Conservation (phyloP, 345 rosid species). For the Boechera divaricarpa region DNA sequence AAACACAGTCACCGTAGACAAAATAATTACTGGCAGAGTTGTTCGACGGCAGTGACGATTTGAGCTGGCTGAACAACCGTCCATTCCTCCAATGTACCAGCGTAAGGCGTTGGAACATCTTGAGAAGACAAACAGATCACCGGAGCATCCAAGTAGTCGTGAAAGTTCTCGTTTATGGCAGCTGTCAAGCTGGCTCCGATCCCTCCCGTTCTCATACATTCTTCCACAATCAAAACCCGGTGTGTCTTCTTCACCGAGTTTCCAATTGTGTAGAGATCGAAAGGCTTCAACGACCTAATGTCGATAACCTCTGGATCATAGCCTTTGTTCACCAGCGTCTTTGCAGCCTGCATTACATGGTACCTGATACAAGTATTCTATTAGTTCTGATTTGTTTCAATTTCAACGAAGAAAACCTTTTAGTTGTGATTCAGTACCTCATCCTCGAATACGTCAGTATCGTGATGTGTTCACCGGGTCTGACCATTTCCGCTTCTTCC, state of each 20-base stretch:
- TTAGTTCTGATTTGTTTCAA: constrained; percentile 1
- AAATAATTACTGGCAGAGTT: constrained; percentile 64
- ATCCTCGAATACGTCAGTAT: constrained; percentile 86
- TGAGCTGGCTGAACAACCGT: constrained; percentile 93
- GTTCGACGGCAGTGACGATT: constrained; percentile 87
- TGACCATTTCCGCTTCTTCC: constrained; percentile 95
- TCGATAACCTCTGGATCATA: constrained; percentile 93
- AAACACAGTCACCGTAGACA: constrained; percentile 22
- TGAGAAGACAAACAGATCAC: constrained; percentile 87
- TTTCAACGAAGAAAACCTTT: not conserved
- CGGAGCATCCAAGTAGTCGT: constrained; percentile 88
- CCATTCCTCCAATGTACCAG: constrained; percentile 89
- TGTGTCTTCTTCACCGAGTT: constrained; percentile 94
- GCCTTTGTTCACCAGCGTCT: constrained; percentile 86
- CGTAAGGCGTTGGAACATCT: constrained; percentile 94
- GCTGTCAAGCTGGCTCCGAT: constrained; percentile 93
- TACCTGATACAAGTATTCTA: constrained; percentile 50
- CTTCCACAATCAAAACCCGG: constrained; percentile 87
- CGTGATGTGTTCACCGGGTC: constrained; percentile 88
- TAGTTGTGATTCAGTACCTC: constrained; percentile 58
- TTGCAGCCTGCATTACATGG: constrained; percentile 96
- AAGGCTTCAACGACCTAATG: constrained; percentile 84
- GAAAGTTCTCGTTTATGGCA: constrained; percentile 82
- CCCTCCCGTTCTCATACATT: constrained; percentile 95
- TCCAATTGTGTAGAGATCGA: constrained; percentile 84